Evolutionary conservation across 331 rosid species (phyloP), one percentile per base, ranked within the genome.

Genomic region (Erythrophleum ivorense): DNA sequence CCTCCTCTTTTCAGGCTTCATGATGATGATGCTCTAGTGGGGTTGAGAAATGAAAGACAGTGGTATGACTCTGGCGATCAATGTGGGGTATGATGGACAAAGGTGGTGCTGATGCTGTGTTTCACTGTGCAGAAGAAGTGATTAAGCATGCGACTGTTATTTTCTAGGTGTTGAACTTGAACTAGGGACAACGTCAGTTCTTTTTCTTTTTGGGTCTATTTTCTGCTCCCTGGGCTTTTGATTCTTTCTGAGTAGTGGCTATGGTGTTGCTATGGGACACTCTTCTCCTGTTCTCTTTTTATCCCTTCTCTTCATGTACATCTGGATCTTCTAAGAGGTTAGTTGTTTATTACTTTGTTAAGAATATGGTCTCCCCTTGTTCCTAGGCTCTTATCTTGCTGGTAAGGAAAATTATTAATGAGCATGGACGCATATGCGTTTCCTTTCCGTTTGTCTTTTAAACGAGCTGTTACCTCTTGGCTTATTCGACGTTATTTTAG

Each of bases 11-110:
- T 87, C 85, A 41, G 84, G 84, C 59, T 86, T 84, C 48, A 78
- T 86, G 54, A 80, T 87, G 87, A 78, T 85, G 60, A 80, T 84
- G 89, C 83, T 91, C 45, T 86, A 89, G 85, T 88, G 91, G 91
- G 92, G 78, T 74, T 92, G 85, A 89, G 13, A 59, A 67, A 65
- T 94, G 86, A 88, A 11, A 64, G 45, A 3, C 8, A 9, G 82
- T 15, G 86, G 91, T 77, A 49, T n/a, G n/a, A n/a, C n/a, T n/a
- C n/a, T n/a, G n/a, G n/a, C n/a, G n/a, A n/a, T n/a, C n/a, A n/a
- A n/a, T n/a, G n/a, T n/a, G n/a, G n/a, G n/a, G n/a, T n/a, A n/a
- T 40, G 84, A 73, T 78, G 79, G 78, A 36, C 65, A 45, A 24
- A 33, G 78, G 18, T 75, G 71, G 75, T 68, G 77, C 19, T 79